These are phyloP conservation scores for Leccinum incarnatum DNA, from an alignment of 768 basidiomycete genomes.

Conservation along the genomic window DNA sequence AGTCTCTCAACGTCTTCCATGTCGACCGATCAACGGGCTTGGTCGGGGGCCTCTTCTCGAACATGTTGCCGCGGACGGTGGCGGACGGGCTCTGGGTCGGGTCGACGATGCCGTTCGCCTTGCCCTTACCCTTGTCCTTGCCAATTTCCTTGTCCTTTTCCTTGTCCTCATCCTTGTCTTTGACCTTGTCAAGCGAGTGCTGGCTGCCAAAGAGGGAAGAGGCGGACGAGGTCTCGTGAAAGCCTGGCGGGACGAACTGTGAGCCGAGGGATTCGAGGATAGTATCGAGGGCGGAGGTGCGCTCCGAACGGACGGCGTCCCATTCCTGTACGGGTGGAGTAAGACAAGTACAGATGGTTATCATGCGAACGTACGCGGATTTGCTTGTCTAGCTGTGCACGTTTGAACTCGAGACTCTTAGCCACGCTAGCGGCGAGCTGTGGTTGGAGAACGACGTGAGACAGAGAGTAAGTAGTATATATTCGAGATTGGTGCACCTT, in stretches of 20 bases:
- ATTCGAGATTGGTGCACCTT: slow-evolving; percentile 44
- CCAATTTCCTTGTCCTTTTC: not conserved
- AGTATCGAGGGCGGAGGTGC: slow-evolving; percentile 59
- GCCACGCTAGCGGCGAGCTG: slow-evolving; percentile 74
- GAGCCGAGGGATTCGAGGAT: slow-evolving; percentile 70
- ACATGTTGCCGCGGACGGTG: slow-evolving; percentile 26
- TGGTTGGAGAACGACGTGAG: not conserved
- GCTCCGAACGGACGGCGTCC: slow-evolving; percentile 61
- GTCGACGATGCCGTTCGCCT: slow-evolving; percentile 37
- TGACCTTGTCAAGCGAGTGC: slow-evolving; percentile 42
- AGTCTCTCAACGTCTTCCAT: slow-evolving; percentile 85
- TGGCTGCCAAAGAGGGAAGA: slow-evolving; percentile 83
- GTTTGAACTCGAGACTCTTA: slow-evolving; percentile 72
- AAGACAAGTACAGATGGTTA: not conserved
- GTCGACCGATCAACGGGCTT: slow-evolving; percentile 44
- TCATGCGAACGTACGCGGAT: slow-evolving; percentile 48
- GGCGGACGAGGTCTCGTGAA: slow-evolving; percentile 62
- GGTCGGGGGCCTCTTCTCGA: slow-evolving; percentile 18
- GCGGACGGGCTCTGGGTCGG: slow-evolving; percentile 33
- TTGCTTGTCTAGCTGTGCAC: slow-evolving; percentile 54
- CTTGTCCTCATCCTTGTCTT: not conserved
- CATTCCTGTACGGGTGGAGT: slow-evolving; percentile 54
- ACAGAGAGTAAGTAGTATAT: not conserved
- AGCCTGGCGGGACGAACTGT: slow-evolving; percentile 75
- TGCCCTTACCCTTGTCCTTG: not conserved